phyloP scores from a whole-genome alignment of 2,329 filamentous ascomycete genomes.

The Paraphaeosphaeria sporulosa region DNA sequence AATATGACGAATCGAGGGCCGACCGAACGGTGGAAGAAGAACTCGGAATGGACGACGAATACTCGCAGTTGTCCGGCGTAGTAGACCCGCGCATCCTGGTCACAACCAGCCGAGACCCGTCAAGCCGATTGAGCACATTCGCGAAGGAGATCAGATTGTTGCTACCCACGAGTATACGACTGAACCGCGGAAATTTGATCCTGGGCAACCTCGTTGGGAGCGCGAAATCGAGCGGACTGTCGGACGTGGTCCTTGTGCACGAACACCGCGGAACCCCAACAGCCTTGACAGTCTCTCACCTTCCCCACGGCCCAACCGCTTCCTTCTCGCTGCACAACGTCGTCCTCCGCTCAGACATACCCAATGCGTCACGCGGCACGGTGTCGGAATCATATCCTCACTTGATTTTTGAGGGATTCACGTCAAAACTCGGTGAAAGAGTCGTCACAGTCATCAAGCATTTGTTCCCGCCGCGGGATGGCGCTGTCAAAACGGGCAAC shows the following conservation, averaged over 20 bases:
- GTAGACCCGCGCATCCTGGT: constrained; percentile 89
- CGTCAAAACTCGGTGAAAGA: constrained; percentile 77
- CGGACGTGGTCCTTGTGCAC: constrained; percentile 77
- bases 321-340: constrained; percentile 94
- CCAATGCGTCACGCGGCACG: constrained; percentile 83
- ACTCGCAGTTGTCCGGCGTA: constrained; percentile 87
- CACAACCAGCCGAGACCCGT: constrained; percentile 89
- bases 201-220: constrained; percentile 84
- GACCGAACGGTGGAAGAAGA: constrained; percentile 73
- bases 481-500: constrained; percentile 79
- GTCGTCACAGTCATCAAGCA: constrained; percentile 93
- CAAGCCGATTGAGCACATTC: constrained; percentile 83
- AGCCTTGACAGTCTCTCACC: constrained; percentile 84
- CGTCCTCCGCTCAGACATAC: constrained; percentile 89
- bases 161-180: constrained; percentile 81
- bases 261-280: constrained; percentile 94
- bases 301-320: constrained; percentile 86
- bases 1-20: constrained; percentile 85
- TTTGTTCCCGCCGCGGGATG: constrained; percentile 88
- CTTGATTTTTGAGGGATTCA: constrained; percentile 94
- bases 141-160: constrained; percentile 89
- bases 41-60: constrained; percentile 85
- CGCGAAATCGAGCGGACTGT: constrained; percentile 79
- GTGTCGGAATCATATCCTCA: constrained; percentile 94
- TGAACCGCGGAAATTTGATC: constrained; percentile 92